phyloP scores from a whole-genome alignment of 225 moss, liverwort and hornwort genomes.

The Pseudoscleropodium purum region DNA sequence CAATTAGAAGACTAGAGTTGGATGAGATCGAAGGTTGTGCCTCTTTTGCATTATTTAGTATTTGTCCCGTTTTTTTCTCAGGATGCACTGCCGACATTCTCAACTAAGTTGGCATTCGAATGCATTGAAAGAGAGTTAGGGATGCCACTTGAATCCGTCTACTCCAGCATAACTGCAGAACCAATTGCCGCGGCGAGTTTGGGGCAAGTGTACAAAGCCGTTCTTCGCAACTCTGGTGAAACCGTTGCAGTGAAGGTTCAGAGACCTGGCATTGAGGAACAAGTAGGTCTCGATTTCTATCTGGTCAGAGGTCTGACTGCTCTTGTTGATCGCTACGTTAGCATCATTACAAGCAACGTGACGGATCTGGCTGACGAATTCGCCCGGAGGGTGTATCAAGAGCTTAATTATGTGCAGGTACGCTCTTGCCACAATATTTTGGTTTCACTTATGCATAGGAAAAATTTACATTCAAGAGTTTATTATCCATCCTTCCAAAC shows the following conservation, averaged over 20 bases:
- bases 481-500: background rate
- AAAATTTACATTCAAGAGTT: background rate
- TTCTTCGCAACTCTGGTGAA: conserved; percentile 63
- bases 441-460: background rate
- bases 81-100: conserved; percentile 98
- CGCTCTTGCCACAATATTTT: background rate
- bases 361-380: conserved; percentile 62
- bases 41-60: background rate
- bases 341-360: conserved; percentile 67
- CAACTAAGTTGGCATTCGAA: conserved; percentile 66
- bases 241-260: conserved; percentile 92
- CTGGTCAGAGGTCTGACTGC: conserved; percentile 64
- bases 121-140: conserved; percentile 77
- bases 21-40: conserved; percentile 7
- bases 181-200: conserved; percentile 94
- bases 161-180: conserved; percentile 66
- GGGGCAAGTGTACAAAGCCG: conserved; percentile 95
- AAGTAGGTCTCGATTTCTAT: conserved; percentile 88
- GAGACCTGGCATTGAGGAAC: conserved; percentile 77
- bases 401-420: conserved; percentile 89
- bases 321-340: conserved; percentile 73
- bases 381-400: conserved; percentile 84
- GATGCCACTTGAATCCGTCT: conserved; percentile 59
- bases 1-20: background rate
- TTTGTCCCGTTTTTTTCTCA: conserved; percentile 7